Base-by-base conservation (phyloP, 108 stramenopile genomes). In the Poteriospumella lacustris region DNA sequence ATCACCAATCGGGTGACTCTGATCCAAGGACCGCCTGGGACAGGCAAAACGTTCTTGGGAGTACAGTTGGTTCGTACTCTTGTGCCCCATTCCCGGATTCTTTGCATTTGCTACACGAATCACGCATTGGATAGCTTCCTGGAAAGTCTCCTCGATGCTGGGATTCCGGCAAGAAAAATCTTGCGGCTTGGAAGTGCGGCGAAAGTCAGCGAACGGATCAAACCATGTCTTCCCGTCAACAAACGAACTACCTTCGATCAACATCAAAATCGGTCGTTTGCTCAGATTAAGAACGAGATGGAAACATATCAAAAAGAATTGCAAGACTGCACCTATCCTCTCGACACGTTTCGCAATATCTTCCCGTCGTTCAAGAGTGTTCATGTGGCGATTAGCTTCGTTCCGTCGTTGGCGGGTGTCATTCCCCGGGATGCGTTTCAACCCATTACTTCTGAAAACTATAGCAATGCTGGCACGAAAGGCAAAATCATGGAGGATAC, bases 111-210 rank as follows among this genome's bases (percentile, higher is more conserved):
- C 77, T 84, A 85, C 73, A 92, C 90, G 3, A 92, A 92, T 67
- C 91, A 92, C 79, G 91, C 91, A 33, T 82, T 92, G 62, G 91
- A 92, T 82, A 88, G 89, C 79, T 89, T 92, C 75, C 82, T 91
- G 19, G 86, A 87, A 42, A 42, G 41, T 52, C 43, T 80, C 15
- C 12, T 76, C 26, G 31, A 73, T 5, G n/a, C 2, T 73, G 79
- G 75, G 29, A 19, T 64, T 3, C 5, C 9, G 9, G 3, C 5
- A 5, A 19, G 33, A n/a, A 5, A 56, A 29, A 42, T 73, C 36
- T 24, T 73, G 26, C 70, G 70, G 5, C 43, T 73, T 73, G 70
- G 70, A 9, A 56, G 41, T 38, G 9, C 42, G 33, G 5, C 15
- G 9, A 73, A 73, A 73, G 24, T 19, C 31, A 42, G 41, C 36